Base-by-base conservation (phyloP, 2,329 filamentous ascomycete species). In the Dryadomyces quercus-mongolicae region DNA sequence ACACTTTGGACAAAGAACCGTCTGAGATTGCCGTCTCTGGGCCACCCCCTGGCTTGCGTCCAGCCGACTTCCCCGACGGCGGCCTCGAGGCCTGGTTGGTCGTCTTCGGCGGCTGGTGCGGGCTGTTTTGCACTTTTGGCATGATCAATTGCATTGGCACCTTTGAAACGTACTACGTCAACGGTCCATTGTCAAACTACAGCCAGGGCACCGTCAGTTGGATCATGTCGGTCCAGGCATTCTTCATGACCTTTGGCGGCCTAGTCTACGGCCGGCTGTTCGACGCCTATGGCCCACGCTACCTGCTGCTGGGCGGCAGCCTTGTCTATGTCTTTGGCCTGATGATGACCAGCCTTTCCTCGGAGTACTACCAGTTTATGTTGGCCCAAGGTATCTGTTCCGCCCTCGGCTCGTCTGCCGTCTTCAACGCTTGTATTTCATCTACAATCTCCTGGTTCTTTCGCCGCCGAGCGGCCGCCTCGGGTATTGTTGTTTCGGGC, bases 241-340 rank as follows among this genome's bases (percentile, higher is more conserved):
- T 67, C 55, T 59, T 65, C 54, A 62, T 71, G 63, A 64, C 72
- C 50, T 70, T 75, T 56, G 69, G 81, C 70, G 77, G 75, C 45
- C 60, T 68, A 5, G 59, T 69, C 0, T 64, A 82, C 34, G 74
- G 63, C 5, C 61, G 61, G 10, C 16, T 64, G 1, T 84, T 75
- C 60, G 83, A 86, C 61, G 74, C 71, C 58, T 77, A 79, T 60
- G 82, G 83, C 0, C 78, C 81, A 1, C 71, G 74, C 46, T 75
- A 70, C 56, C 67, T 85, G 3, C 65, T 83, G 2, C 47, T 77
- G 10, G 57, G 68, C 44, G 80, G 80, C 49, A 74, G 74, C 1
- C 62, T 80, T 43, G 61, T 78, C 49, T 75, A 80, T 60, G 67
- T 80, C 34, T 75, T 84, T 54, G 75, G 76, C 5, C 62, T 84